A percentile compares a stretch with the other conserved stretches of the same genome.
These are phyloP conservation scores for Talaromyces sp. DNA, from an alignment of 2,329 filamentous ascomycete species.

Conservation along the genomic window DNA sequence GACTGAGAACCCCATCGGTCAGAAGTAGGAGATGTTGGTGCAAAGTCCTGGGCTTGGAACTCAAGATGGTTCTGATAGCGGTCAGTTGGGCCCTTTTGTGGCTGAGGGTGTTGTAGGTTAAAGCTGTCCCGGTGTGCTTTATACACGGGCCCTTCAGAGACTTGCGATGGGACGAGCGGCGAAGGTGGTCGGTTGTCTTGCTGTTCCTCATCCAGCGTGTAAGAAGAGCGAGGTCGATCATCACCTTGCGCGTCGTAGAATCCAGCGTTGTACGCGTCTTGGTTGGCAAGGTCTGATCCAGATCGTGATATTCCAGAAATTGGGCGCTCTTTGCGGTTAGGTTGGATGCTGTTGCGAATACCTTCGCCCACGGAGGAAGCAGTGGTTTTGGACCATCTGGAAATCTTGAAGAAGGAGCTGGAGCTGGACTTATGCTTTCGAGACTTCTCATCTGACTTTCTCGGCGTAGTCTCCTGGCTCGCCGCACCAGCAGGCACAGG, in stretches of 20 bases:
- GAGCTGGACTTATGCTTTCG: conserved; percentile 86
- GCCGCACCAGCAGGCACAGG: conserved; percentile 42
- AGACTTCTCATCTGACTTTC: conserved; percentile 59
- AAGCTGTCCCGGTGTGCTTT: conserved; percentile 61
- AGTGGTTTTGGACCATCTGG: conserved; percentile 95
- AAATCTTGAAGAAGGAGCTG: conserved; percentile 85
- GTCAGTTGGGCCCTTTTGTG: conserved; percentile 57
- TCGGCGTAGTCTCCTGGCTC: conserved; percentile 77
- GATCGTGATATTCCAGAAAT: conserved; percentile 67
- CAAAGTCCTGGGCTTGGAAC: conserved; percentile 54
- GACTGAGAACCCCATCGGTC: conserved; percentile 45
- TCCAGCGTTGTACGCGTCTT: conserved; percentile 52
- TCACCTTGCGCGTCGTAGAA: conserved; percentile 44
- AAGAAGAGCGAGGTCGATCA: conserved; percentile 41
- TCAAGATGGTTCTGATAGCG: conserved; percentile 60
- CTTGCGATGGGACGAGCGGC: conserved; percentile 57
- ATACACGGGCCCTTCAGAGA: conserved; percentile 58
- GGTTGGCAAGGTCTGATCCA: conserved; percentile 65
- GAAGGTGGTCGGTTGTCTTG: conserved; percentile 52
- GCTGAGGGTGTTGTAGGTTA: conserved; percentile 62
- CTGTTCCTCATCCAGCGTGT: conserved; percentile 35
- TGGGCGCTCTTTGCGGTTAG: conserved; percentile 56
- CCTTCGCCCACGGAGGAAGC: conserved; percentile 79
- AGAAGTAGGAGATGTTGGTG: conserved; percentile 37
- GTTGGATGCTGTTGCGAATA: conserved; percentile 60